Evolutionary conservation across 352 stramenopile species (phyloP).

Genomic region (Aphanomyces stellatus): DNA sequence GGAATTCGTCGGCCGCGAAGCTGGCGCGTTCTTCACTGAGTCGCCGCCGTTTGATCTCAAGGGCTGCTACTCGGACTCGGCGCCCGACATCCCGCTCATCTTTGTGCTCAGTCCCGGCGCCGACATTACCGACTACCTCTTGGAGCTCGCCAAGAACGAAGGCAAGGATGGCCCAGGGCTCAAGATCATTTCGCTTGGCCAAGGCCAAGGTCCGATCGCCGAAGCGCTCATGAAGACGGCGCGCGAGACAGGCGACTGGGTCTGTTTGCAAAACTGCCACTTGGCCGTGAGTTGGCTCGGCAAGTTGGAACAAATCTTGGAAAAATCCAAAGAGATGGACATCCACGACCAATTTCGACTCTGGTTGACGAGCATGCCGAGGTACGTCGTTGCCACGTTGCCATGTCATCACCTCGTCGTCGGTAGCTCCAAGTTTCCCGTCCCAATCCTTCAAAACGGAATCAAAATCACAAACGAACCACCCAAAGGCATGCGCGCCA

Average conservation of each 20-base stretch:
- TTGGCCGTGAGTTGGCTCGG: conserved; percentile 87
- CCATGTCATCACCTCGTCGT: neutral
- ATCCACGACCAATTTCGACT: conserved; percentile 87
- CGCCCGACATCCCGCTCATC: conserved; percentile 86
- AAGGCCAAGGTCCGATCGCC: conserved; percentile 89
- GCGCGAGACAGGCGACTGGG: conserved; percentile 87
- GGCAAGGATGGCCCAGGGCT: conserved; percentile 79
- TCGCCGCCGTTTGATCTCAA: conserved; percentile 89
- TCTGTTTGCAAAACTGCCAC: conserved; percentile 94
- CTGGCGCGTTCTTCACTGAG: conserved; percentile 84
- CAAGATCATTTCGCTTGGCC: conserved; percentile 91
- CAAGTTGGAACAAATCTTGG: conserved; percentile 83
- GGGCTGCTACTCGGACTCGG: conserved; percentile 88
- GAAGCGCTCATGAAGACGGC: conserved; percentile 88
- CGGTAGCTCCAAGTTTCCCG: conserved; percentile 63
- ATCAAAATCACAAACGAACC: conserved; percentile 96
- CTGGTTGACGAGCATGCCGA: conserved; percentile 92
- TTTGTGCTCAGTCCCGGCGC: conserved; percentile 90
- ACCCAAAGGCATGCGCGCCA: conserved; percentile 86
- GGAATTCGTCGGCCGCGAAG: conserved; percentile 69
- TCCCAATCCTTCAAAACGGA: conserved; percentile 91
- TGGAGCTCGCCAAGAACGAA: conserved; percentile 84
- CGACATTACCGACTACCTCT: conserved; percentile 91
- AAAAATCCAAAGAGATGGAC: conserved; percentile 52
- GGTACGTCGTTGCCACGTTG: conserved; percentile 6